Evolutionary conservation across 768 basidiomycete species (phyloP).

Genomic region (Hypsizygus marmoreus): DNA sequence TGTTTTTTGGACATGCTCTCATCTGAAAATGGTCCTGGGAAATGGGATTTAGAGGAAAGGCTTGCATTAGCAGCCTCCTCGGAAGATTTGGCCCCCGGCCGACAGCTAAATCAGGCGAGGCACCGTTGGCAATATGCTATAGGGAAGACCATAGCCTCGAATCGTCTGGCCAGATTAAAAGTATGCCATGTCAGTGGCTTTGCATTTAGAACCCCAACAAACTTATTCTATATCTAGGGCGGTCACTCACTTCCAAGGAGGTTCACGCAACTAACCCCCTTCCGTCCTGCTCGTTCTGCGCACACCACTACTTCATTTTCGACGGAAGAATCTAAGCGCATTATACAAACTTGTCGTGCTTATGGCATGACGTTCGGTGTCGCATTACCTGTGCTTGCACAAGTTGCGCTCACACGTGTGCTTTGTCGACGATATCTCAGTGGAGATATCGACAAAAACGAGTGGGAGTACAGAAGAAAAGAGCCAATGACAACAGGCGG

Average conservation of each 20-base stretch:
- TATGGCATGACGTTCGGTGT: conserved; percentile 52
- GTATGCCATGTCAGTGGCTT: conserved; percentile 26
- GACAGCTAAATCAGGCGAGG: conserved; percentile 32
- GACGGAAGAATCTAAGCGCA: conserved; percentile 25
- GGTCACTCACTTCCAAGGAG: conserved; percentile 57
- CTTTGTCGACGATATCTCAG: conserved; percentile 47
- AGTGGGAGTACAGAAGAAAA: conserved; percentile 53
- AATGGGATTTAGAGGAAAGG: conserved; percentile 35
- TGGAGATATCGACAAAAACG: conserved; percentile 48
- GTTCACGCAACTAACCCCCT: conserved; percentile 33
- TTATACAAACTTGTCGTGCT: conserved; percentile 42
- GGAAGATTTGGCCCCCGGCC: conserved; percentile 36
- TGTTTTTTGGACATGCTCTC: conserved; percentile 47
- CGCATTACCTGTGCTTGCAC: conserved; percentile 49
- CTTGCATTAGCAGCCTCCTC: conserved; percentile 42
- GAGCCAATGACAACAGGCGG: conserved; percentile 52
- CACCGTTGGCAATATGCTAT: conserved; percentile 49
- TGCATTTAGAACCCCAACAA: not conserved
- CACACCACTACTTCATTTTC: conserved; percentile 25
- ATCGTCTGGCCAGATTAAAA: conserved; percentile 32
- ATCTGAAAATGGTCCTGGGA: conserved; percentile 11
- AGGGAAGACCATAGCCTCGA: conserved; percentile 35
- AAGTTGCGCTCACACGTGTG: conserved; percentile 53
- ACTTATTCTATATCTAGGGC: conserved; percentile 37
- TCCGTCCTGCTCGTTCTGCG: conserved; percentile 38